Conservation (phyloP, 768 basidiomycete species). For the Lepiota brunneoincarnata region DNA sequence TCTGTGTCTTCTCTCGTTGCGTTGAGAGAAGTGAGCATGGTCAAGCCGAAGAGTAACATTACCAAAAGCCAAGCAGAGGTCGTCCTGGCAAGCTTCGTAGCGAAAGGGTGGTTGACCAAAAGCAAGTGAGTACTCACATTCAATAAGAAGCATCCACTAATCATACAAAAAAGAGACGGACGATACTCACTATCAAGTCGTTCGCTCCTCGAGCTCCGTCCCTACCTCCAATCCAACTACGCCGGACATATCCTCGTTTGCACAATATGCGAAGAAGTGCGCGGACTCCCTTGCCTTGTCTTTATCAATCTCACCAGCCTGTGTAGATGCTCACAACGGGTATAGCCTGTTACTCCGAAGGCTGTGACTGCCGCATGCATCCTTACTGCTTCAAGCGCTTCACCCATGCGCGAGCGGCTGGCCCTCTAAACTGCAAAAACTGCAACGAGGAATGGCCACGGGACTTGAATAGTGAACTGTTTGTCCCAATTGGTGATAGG, state of each 20-base stretch:
- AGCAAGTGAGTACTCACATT: conserved; percentile 55
- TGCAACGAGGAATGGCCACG: conserved; percentile 62
- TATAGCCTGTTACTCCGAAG: conserved; percentile 53
- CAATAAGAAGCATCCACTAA: not conserved
- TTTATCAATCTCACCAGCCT: not conserved
- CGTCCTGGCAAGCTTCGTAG: conserved; percentile 75
- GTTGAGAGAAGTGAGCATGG: conserved; percentile 60
- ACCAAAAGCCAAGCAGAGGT: conserved; percentile 73
- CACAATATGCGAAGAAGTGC: conserved; percentile 68
- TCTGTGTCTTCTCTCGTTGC: conserved; percentile 78
- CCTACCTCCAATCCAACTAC: conserved; percentile 74
- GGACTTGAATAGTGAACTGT: conserved; percentile 39
- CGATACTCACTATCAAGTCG: conserved; percentile 78
- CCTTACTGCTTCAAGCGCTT: conserved; percentile 57
- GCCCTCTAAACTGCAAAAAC: conserved; percentile 47
- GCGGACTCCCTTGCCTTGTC: conserved; percentile 9
- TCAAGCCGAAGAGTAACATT: conserved; percentile 61
- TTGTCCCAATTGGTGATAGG: conserved; percentile 64
- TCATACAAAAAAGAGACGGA: conserved; percentile 44
- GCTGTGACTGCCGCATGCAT: conserved; percentile 67
- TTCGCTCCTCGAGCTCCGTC: conserved; percentile 66
- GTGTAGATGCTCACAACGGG: conserved; percentile 68
- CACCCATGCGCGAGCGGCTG: conserved; percentile 25
- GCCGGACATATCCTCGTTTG: conserved; percentile 72
- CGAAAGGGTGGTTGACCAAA: conserved; percentile 75